These are phyloP conservation scores for Ciborinia camelliae DNA, from an alignment of 2,329 filamentous ascomycete genomes.

Conservation along the genomic window DNA sequence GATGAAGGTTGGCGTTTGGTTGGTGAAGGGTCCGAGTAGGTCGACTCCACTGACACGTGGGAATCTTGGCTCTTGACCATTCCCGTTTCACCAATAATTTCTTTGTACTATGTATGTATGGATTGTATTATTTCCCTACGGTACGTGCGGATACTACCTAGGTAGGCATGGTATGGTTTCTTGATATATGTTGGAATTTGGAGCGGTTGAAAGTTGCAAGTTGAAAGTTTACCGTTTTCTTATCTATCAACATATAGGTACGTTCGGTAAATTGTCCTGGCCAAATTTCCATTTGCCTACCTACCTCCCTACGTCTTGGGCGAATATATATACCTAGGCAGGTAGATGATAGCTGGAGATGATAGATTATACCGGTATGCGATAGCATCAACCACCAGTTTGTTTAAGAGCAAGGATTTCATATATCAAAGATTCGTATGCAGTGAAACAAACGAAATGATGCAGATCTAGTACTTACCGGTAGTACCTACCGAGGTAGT, in stretches of 20 bases:
- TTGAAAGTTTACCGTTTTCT: slow-evolving; percentile 4
- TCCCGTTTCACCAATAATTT: not conserved
- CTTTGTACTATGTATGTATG: no score
- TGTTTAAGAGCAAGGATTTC: not conserved
- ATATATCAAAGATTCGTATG: not conserved
- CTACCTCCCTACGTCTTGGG: no score
- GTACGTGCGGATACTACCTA: not conserved
- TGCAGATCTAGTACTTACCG: slow-evolving; percentile 14
- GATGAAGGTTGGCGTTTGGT: not conserved
- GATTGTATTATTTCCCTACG: not conserved
- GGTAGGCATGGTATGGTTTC: no score
- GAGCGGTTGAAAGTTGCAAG: slow-evolving; percentile 7
- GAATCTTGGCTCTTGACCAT: not conserved
- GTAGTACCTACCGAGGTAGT: no score
- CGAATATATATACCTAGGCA: no score
- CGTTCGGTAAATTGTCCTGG: not conserved
- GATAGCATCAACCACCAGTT: not conserved
- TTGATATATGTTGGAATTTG: not conserved
- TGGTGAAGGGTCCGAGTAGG: not conserved
- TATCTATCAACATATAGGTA: slow-evolving; percentile 1
- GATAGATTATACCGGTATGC: not conserved
- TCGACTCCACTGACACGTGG: slow-evolving; percentile 9
- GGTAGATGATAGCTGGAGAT: no score
- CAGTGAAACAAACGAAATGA: slow-evolving; percentile 16
- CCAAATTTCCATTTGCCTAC: no score